Conservation (phyloP, 2,329 filamentous ascomycete species). For the Fulvia fulva region DNA sequence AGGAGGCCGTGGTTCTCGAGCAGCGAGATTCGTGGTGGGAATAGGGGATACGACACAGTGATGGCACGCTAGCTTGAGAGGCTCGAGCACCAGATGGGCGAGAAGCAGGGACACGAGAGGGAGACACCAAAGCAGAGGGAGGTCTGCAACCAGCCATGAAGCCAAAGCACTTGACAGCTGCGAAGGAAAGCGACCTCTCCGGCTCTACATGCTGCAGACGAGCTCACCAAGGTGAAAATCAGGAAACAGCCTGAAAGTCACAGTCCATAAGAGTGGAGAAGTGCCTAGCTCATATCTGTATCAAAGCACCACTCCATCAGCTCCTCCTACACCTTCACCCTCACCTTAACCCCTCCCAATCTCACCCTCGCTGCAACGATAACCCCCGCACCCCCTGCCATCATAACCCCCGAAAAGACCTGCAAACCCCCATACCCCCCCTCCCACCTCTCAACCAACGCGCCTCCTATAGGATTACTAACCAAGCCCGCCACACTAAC, state of each 20-base stretch:
- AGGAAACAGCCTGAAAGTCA: too few species aligned
- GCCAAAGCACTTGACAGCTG: too few species aligned
- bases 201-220: too few species aligned
- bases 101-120: too few species aligned
- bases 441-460: slow-evolving; percentile 49
- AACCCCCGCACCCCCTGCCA: slow-evolving; percentile 40
- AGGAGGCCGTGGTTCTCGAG: background rate
- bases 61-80: background rate
- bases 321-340: background rate
- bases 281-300: background rate
- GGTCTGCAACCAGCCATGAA: too few species aligned
- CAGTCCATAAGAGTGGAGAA: background rate
- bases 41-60: background rate
- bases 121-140: too few species aligned
- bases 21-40: too few species aligned
- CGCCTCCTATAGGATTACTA: slow-evolving; percentile 42
- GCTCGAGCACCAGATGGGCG: too few species aligned
- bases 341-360: slow-evolving; percentile 29
- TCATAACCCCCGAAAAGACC: slow-evolving; percentile 59
- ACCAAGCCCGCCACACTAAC: slow-evolving; percentile 62
- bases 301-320: too few species aligned
- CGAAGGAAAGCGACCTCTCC: too few species aligned
- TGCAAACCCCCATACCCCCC: slow-evolving; percentile 59
- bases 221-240: too few species aligned
- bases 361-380: slow-evolving; percentile 38